Conservation (phyloP, 768 basidiomycete species). For the Chalciporus piperatus region DNA sequence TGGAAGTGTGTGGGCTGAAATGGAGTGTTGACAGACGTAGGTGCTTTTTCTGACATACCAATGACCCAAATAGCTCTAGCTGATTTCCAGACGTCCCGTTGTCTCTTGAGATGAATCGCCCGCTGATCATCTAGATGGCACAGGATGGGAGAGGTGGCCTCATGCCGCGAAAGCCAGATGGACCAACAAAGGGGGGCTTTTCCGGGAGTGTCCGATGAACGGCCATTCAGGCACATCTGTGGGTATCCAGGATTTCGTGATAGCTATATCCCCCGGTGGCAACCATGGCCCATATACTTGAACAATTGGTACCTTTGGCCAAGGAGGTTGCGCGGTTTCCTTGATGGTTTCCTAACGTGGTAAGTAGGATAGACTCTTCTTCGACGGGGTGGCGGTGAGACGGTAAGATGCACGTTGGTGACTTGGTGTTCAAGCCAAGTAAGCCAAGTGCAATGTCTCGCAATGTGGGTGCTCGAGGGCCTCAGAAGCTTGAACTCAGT, state of each 20-base stretch:
- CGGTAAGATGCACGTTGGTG: no score
- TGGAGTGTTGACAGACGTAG: not conserved
- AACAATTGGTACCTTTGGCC: not conserved
- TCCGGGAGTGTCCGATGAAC: not conserved
- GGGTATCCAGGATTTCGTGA: conserved; percentile 10
- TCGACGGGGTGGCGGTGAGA: no score
- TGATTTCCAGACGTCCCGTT: not conserved
- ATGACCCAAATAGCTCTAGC: not conserved
- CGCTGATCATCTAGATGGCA: not conserved
- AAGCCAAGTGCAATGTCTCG: not conserved
- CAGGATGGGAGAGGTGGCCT: not conserved
- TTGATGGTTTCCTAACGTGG: not conserved
- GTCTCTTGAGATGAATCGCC: not conserved
- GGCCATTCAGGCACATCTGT: conserved; percentile 1
- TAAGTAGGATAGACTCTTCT: no score
- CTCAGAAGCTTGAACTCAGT: no score
- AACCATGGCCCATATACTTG: conserved; percentile 1
- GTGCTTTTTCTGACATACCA: not conserved
- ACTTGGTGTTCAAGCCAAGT: no score
- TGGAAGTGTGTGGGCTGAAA: not conserved
- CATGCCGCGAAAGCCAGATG: not conserved
- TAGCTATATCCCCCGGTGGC: conserved; percentile 1
- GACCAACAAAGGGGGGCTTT: not conserved
- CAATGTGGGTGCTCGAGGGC: not conserved
- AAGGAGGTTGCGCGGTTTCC: not conserved